Evolutionary conservation across 345 rosid genomes (phyloP).

Genomic region (Pseudoturritis turrita): DNA sequence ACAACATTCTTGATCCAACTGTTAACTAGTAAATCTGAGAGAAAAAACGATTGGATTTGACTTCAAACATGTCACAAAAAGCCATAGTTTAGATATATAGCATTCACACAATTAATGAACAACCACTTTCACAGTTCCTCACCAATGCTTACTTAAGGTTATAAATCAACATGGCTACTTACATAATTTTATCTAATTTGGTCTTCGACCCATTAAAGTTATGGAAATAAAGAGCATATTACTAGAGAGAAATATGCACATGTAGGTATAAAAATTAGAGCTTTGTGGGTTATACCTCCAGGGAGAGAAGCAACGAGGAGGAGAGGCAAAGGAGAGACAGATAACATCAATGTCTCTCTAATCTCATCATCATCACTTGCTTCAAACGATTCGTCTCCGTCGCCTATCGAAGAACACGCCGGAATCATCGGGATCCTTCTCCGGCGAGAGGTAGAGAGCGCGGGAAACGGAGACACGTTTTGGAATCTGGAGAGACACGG

Average conservation of each 20-base stretch:
- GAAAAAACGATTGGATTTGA: neutral
- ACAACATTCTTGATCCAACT: neutral
- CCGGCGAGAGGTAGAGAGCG: conserved; percentile 22
- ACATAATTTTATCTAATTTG: too few relatives aligned
- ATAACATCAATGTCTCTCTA: conserved; percentile 52
- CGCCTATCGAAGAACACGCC: neutral
- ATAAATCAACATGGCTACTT: neutral
- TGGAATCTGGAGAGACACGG: conserved; percentile 22
- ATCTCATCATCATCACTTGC: conserved; percentile 18
- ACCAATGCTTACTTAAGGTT: neutral
- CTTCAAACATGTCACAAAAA: neutral
- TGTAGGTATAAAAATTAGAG: neutral
- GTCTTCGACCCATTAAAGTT: neutral
- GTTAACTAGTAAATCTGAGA: neutral
- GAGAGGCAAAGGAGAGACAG: conserved; percentile 66
- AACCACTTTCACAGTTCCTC: neutral
- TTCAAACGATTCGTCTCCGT: conserved; percentile 10
- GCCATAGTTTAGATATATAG: neutral
- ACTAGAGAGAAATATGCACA: neutral
- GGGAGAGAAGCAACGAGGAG: conserved; percentile 72
- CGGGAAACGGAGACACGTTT: conserved; percentile 7
- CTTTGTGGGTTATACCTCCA: conserved; percentile 53
- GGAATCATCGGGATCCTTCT: conserved; percentile 21
- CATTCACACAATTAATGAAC: neutral
- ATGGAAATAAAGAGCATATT: neutral